Conservation (phyloP, 2,329 filamentous ascomycete species). For the Berkeleyomyces basicola region DNA sequence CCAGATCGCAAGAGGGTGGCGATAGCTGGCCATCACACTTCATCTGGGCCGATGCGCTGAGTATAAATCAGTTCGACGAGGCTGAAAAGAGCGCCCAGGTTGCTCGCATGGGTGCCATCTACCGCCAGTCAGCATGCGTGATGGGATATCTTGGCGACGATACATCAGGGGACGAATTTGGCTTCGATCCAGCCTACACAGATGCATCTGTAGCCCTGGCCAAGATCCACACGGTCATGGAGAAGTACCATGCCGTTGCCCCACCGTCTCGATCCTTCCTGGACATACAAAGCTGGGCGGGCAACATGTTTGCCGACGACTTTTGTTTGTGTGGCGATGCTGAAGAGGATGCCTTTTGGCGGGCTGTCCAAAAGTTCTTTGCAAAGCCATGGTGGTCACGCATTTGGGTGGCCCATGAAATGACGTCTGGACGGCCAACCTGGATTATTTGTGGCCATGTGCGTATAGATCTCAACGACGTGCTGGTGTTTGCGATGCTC, state of each 20-base stretch:
- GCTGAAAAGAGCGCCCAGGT: constrained; percentile 18
- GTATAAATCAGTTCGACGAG: constrained; percentile 17
- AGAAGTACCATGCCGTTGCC: constrained; percentile 9
- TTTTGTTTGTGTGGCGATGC: constrained; percentile 14
- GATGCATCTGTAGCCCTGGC: constrained; percentile 8
- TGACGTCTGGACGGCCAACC: constrained; percentile 10
- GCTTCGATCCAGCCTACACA: neutral
- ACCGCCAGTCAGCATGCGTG: constrained; percentile 14
- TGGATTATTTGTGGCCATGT: constrained; percentile 13
- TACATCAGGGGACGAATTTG: neutral
- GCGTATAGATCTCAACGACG: constrained; percentile 9
- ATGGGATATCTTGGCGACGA: constrained; percentile 15
- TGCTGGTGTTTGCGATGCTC: constrained; percentile 13
- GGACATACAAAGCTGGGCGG: constrained; percentile 11
- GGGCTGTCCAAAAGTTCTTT: constrained; percentile 13
- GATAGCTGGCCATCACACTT: constrained; percentile 10
- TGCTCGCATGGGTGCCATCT: constrained; percentile 17
- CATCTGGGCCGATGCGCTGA: constrained; percentile 19
- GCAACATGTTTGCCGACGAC: constrained; percentile 12
- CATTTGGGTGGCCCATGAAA: constrained; percentile 14
- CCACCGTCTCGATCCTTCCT: constrained; percentile 1
- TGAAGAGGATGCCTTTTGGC: constrained; percentile 11
- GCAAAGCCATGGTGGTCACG: constrained; percentile 14
- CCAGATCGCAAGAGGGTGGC: neutral
- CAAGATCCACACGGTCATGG: constrained; percentile 13